Percentiles rank a stretch among this genome's conserved stretches.
phyloP scores from a whole-genome alignment of 495 filamentous ascomycete genomes.

The Cercophora scortea region DNA sequence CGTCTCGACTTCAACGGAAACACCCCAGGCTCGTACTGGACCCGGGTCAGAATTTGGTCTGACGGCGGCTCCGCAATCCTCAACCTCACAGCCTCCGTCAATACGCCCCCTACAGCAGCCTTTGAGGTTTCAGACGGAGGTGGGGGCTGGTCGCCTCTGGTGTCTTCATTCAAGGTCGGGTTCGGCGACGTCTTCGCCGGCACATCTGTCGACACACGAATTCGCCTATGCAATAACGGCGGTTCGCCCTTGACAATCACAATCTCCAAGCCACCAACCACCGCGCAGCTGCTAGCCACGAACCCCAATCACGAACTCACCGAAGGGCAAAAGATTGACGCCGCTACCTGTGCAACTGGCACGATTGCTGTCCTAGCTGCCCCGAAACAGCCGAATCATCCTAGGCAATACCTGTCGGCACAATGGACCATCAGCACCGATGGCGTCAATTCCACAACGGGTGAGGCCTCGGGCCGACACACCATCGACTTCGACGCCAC shows the following conservation, averaged over 20 bases:
- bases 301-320: neutral
- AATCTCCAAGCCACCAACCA: neutral
- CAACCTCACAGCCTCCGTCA: neutral
- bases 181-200: neutral
- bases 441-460: neutral
- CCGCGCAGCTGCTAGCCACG: neutral
- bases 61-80: neutral
- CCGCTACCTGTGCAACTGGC: neutral
- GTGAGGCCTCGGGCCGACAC: neutral
- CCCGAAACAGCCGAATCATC: neutral
- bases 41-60: neutral
- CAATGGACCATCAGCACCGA: neutral
- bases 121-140: neutral
- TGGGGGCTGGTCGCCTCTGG: neutral
- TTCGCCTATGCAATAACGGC: neutral
- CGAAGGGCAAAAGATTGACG: neutral
- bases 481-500: neutral
- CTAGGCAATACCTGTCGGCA: neutral
- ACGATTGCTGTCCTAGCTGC: neutral
- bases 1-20: neutral
- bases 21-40: neutral
- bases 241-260: neutral
- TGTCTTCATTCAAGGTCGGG: neutral
- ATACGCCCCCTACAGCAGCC: neutral
- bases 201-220: neutral